Base-by-base conservation (phyloP, 2,329 filamentous ascomycete species). In the Arthrobotrys megalospora region DNA sequence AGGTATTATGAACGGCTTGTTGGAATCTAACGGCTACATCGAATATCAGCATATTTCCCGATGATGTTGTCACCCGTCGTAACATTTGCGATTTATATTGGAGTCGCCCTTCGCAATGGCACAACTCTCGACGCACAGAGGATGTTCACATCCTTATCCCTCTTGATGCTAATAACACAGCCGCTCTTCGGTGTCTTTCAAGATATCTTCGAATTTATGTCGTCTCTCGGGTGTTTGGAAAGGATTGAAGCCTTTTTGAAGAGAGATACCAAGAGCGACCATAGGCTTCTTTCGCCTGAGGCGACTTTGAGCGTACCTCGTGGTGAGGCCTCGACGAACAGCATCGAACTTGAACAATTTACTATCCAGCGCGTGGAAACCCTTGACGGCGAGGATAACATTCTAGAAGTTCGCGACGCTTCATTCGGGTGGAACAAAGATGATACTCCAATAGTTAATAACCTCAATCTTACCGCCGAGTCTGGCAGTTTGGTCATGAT, bases 101-200 rank as follows among this genome's bases (percentile, higher is more conserved):
- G 24, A 14, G 24, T 78, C 3, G 70, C 70, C 1, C 11, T 63
- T 28, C 70, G 63, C 1, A 63, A 63, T 16, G 21, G 64, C 19
- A 64, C 50, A n/a, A 68, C 50, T 2, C 60, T 79, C 12, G 70
- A 72, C 28, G 36, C 76, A 3, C 67, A 71, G 6, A 41, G 75
- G 5, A 69, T 83, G 0, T 85, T 85, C 62, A 85, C 84, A 0
- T 82, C 84, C 0, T 70, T 85, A 2, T 85, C 84, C 6, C 80
- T 85, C 1, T 82, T 85, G 19, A 81, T 82, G 0, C 80, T 85
- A 0, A 82, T 83, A 0, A 83, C 83, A 0, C 81, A 82, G 14
- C 84, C 84, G 0, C 80, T 85, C 7, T 79, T 84, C 0, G 82
- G 81, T 11, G 75, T 85, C 0, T 82, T 85, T 4, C 80, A 82